Base-by-base conservation (phyloP, 2,329 filamentous ascomycete species). In the Cytospora piceicola region DNA sequence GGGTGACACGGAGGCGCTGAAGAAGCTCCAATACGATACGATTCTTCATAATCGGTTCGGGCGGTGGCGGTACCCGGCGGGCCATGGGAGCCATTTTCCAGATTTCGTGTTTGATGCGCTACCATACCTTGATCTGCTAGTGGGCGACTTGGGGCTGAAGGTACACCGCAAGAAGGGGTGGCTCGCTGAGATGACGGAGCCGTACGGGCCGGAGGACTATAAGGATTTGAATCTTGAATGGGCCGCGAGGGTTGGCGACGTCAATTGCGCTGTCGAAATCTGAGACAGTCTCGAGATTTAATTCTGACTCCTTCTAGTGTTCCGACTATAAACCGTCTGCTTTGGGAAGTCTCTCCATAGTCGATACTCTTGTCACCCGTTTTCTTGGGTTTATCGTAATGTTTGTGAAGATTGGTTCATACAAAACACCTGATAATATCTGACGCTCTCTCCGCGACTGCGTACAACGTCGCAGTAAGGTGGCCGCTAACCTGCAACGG, bases 71-170 rank as follows among this genome's bases (percentile, higher is more conserved):
- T 91, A 90, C 71, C 86, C 89, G 5, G 53, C 29, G 42, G 0
- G 82, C 0, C 88, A 86, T 71, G 90, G 90, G 1, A 80, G 79
- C 49, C 82, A 80, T 72, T 81, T 83, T 65, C 88, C 88, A 0
- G 90, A 92, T 73, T 88, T 93, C 69, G 88, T 91, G 22, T 94
- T 94, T 72, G 92, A 95, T 74, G 84, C 84, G 0, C 74, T 94
- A 62, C 90, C 90, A 4, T 95, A 93, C 66, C 74, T 92, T 22
- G 91, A 94, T 75, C 72, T 89, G 72, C 74, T 94, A 72, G 73
- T 91, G 67, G 77, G 78, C 5, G 91, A 94, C 74, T 71, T 94
- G 64, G 89, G 86, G 0, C 75, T 93, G 63, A 77, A 81, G 22
- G 78, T 78, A 17, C 79, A 83, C 69, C 78, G 86, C 39, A 90